Conservation (phyloP, 257 asterid species). For the Coffea eugenioides region DNA sequence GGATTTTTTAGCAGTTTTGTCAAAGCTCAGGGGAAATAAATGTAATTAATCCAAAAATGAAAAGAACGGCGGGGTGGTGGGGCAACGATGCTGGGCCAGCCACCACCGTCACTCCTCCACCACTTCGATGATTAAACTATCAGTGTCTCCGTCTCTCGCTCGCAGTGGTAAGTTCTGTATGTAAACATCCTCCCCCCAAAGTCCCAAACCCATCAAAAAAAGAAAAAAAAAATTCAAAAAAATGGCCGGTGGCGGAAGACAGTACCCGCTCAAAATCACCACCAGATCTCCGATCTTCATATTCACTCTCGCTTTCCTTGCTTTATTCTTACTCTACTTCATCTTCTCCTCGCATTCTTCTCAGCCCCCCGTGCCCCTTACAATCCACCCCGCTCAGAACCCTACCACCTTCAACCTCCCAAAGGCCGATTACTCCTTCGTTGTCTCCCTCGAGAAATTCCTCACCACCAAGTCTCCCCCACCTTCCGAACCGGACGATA, state of each 20-base stretch:
- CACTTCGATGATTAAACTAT: too few relatives aligned
- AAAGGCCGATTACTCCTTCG: slow-evolving; percentile 69
- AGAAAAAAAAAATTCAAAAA: background rate
- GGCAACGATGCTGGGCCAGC: too few relatives aligned
- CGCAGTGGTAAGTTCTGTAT: too few relatives aligned
- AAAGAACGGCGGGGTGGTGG: too few relatives aligned
- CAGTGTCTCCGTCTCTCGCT: too few relatives aligned
- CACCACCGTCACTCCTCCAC: too few relatives aligned
- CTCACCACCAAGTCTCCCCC: slow-evolving; percentile 33
- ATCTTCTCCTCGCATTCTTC: slow-evolving; percentile 43
- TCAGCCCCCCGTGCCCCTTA: slow-evolving; percentile 9
- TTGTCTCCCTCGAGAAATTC: slow-evolving; percentile 74
- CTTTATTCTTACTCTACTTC: slow-evolving; percentile 52
- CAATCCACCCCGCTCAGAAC: slow-evolving; percentile 29
- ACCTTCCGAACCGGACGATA: slow-evolving; percentile 35
- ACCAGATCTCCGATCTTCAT: slow-evolving; percentile 49
- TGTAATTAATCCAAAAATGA: too few relatives aligned
- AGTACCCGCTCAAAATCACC: slow-evolving; percentile 31
- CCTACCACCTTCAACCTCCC: slow-evolving; percentile 23
- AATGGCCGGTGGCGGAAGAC: slow-evolving; percentile 49
- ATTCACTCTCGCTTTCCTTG: slow-evolving; percentile 35
- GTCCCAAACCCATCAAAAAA: too few relatives aligned
- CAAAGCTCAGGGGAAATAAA: too few relatives aligned
- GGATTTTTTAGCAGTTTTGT: too few relatives aligned
- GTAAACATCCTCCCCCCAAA: too few relatives aligned